Conservation (phyloP, 768 basidiomycete species). For the Boletus rubescentipes region DNA sequence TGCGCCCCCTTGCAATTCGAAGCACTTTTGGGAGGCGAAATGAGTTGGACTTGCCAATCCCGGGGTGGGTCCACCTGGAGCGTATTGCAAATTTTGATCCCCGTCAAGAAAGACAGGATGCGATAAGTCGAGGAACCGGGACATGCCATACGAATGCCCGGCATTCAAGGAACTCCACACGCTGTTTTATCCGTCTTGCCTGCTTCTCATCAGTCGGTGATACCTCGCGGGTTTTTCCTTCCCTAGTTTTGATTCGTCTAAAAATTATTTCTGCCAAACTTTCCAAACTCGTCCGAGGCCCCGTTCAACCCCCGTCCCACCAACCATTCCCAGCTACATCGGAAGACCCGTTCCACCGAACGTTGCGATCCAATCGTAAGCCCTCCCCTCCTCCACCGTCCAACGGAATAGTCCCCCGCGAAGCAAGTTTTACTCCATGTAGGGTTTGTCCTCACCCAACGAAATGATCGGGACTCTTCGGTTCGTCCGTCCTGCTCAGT, state of each 20-base stretch:
- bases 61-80: not conserved
- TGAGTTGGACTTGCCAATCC: conserved; percentile 14
- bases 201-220: conserved; percentile 7
- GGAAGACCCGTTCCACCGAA: conserved; percentile 23
- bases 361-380: conserved; percentile 12
- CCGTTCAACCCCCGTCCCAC: conserved; percentile 18
- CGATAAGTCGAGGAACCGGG: conserved; percentile 11
- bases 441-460: not conserved
- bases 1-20: conserved; percentile 12
- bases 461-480: conserved; percentile 16
- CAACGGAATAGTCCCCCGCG: not conserved
- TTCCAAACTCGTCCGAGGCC: conserved; percentile 16
- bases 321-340: conserved; percentile 13
- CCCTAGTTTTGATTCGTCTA: not conserved
- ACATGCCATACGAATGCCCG: conserved; percentile 6
- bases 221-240: conserved; percentile 7
- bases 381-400: not conserved
- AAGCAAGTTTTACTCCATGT: not conserved
- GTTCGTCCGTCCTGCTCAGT: not conserved
- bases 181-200: not conserved
- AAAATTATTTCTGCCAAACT: conserved; percentile 2
- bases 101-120: conserved; percentile 13
- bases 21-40: conserved; percentile 23
- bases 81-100: conserved; percentile 19
- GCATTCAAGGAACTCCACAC: conserved; percentile 17